Evolutionary conservation across 441 rosid species (phyloP).

Genomic region (Brassica balearica): DNA sequence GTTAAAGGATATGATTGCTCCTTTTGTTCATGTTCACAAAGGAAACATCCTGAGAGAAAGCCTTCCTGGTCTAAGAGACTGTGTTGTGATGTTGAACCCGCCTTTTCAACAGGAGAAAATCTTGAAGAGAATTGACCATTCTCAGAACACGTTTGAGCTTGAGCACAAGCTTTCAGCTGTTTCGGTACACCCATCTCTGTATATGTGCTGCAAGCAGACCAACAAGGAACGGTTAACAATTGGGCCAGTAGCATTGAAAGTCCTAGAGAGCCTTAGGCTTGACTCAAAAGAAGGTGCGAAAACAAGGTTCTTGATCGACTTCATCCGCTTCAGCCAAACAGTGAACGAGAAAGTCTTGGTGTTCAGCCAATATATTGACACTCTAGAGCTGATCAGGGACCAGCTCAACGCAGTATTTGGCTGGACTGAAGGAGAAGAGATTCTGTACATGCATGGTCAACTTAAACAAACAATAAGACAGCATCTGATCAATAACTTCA

Average conservation of each 20-base stretch:
- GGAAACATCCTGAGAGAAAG: slow-evolving; percentile 60
- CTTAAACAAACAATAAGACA: slow-evolving; percentile 56
- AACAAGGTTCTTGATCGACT: slow-evolving; percentile 62
- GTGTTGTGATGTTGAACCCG: slow-evolving; percentile 64
- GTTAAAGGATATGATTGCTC: slow-evolving; percentile 47
- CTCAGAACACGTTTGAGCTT: slow-evolving; percentile 35
- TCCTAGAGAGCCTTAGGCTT: slow-evolving; percentile 40
- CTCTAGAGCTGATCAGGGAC: slow-evolving; percentile 52
- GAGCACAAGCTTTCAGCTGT: slow-evolving; percentile 48
- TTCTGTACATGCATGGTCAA: slow-evolving; percentile 61
- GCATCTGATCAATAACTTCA: slow-evolving; percentile 57
- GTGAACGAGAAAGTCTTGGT: slow-evolving; percentile 70
- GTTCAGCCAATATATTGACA: slow-evolving; percentile 63
- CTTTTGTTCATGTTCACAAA: slow-evolving; percentile 75
- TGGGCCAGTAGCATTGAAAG: slow-evolving; percentile 3
- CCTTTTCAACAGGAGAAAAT: slow-evolving; percentile 54
- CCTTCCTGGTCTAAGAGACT: slow-evolving; percentile 77
- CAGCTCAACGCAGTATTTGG: slow-evolving; percentile 48
- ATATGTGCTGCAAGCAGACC: slow-evolving; percentile 26
- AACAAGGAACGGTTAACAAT: slow-evolving; percentile 29
- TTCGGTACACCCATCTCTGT: slow-evolving; percentile 68
- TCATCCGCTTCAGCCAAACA: slow-evolving; percentile 53
- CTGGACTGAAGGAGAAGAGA: slow-evolving; percentile 63
- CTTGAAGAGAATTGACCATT: slow-evolving; percentile 46
- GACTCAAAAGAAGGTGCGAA: slow-evolving; percentile 61